A percentile compares a stretch with the other conserved stretches of the same genome.
Conservation (phyloP, 2,329 filamentous ascomycete species). For the Allantophomopsis lycopodina region DNA sequence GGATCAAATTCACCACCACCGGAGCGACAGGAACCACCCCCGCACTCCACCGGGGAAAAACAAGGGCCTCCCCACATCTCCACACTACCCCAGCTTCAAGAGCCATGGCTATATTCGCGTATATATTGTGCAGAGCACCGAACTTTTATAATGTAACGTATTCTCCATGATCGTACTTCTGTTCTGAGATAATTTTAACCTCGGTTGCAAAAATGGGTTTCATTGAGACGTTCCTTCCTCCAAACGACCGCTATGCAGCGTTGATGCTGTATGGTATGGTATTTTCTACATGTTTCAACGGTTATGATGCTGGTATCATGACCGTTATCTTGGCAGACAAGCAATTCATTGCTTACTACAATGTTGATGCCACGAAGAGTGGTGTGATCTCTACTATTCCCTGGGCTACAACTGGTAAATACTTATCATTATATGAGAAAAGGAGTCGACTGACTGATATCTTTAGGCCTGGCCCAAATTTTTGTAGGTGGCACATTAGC, state of each 20-base stretch:
- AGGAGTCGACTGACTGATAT: background rate
- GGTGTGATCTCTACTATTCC: slow-evolving; percentile 26
- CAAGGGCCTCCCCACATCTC: background rate
- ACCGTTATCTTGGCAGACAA: slow-evolving; percentile 27
- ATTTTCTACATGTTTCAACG: slow-evolving; percentile 25
- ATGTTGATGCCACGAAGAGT: slow-evolving; percentile 18
- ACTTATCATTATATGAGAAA: background rate
- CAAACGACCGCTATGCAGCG: slow-evolving; percentile 23
- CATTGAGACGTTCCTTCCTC: slow-evolving; percentile 20
- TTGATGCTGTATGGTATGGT: slow-evolving; percentile 23
- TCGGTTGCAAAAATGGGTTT: slow-evolving; percentile 14
- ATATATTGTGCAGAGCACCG: no score
- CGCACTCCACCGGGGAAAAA: background rate
- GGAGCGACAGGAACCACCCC: background rate
- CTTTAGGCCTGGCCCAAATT: slow-evolving; percentile 21
- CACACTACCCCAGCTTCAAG: no score
- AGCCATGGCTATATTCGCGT: no score
- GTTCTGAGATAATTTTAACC: background rate
- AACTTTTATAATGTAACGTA: background rate
- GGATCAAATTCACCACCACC: no score
- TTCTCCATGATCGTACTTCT: no score
- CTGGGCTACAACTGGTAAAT: slow-evolving; percentile 24
- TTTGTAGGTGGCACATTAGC: slow-evolving; percentile 24
- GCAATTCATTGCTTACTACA: slow-evolving; percentile 25
- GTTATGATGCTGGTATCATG: slow-evolving; percentile 27